Evolutionary conservation across 202 grass and related monocot genomes (phyloP), one percentile per base, ranked within the genome.

Genomic region (Musa balbisiana): DNA sequence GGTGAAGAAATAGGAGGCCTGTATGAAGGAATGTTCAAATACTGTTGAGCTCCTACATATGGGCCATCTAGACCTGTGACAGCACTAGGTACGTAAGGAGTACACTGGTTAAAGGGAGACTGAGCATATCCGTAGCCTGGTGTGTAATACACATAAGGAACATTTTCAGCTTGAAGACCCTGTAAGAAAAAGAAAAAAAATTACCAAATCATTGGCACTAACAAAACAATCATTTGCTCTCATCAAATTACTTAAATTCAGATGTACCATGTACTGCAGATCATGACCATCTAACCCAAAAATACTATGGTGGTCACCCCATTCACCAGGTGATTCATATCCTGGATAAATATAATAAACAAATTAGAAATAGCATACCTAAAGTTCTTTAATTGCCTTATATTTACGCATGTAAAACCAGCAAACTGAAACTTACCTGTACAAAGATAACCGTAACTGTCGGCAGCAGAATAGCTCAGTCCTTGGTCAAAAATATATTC

Each of bases 101-200:
- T 85, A 77, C 87, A 89, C 26, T 87, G 90, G 62, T 92, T 87
- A 52, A 71, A 83, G 20, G 82, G 72, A 62, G 84, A 53, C 81
- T 85, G 85, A 67, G 82, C 74, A 76, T 83, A 89, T 64, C 85
- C 90, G 79, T 89, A 92, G 73, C 84, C 80, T 76, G 90, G 90
- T 79, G 82, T 83, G 64, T 84, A 89, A 83, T 85, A 92, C 71
- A 87, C 8, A 83, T 87, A 92, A 21, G 90, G 73, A 62, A 85
- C 62, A 78, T 76, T 80, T 71, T 89, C 90, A 66, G 67, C 75
- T 74, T 89, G 85, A 52, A 85, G 26, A 75, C 74, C 81, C 89
- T 86, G 73, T 56, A 84, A 84, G 67, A 67, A 56, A 62, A 25
- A 75, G 33, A 54, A 78, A 16, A 27, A 55, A 71, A 54, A 15